A percentile compares a stretch with the other conserved stretches of the same genome.
phyloP scores from a whole-genome alignment of 2,329 filamentous ascomycete species.

The Aspergillus ustus region DNA sequence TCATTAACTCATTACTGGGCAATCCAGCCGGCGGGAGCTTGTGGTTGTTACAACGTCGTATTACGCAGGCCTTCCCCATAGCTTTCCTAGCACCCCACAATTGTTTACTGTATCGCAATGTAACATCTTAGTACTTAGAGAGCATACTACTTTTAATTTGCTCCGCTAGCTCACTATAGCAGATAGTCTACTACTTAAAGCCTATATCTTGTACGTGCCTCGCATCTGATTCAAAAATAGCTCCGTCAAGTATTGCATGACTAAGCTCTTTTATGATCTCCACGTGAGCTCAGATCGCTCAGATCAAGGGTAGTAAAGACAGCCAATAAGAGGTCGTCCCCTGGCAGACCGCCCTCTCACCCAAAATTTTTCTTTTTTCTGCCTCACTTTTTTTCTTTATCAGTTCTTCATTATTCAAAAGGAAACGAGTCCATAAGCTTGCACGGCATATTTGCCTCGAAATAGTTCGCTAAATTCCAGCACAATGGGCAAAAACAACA shows the following conservation, averaged over 20 bases:
- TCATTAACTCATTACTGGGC: slow-evolving; percentile 35
- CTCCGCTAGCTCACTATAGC: not conserved
- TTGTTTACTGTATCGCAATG: not conserved
- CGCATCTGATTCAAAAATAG: not conserved
- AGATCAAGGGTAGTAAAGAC: not conserved
- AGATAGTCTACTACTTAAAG: not conserved
- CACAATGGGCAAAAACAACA: slow-evolving; percentile 35
- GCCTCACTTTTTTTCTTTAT: slow-evolving; percentile 29
- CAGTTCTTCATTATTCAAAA: slow-evolving; percentile 25
- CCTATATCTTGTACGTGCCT: not conserved
- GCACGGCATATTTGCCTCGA: not conserved
- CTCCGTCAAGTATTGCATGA: not conserved
- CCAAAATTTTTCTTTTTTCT: slow-evolving; percentile 22
- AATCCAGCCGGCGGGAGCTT: slow-evolving; percentile 31
- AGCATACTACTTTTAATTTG: not conserved
- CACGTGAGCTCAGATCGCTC: slow-evolving; percentile 9
- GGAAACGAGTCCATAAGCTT: slow-evolving; percentile 2
- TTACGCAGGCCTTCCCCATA: slow-evolving; percentile 1
- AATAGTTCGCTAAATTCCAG: not conserved
- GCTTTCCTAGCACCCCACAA: not conserved
- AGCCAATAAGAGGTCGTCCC: slow-evolving; percentile 27
- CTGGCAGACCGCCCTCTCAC: slow-evolving; percentile 31
- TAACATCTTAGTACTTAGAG: slow-evolving; percentile 2
- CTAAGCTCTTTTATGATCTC: not conserved
- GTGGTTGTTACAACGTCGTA: slow-evolving; percentile 17